phyloP scores from a whole-genome alignment of 2,329 filamentous ascomycete genomes.

The Mariannaea sp. region DNA sequence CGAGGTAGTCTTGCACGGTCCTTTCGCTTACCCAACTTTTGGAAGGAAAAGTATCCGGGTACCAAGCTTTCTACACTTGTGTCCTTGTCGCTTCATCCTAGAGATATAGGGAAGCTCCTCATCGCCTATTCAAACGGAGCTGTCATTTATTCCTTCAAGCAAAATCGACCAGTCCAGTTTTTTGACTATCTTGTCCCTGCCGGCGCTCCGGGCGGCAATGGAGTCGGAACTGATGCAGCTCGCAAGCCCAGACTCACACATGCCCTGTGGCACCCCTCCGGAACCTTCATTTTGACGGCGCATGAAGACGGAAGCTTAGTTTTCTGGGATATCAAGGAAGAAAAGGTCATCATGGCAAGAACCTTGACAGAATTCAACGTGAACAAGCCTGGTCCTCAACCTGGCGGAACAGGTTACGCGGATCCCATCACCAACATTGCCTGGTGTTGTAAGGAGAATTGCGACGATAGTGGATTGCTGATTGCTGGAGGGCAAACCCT shows the following conservation, averaged over 20 bases:
- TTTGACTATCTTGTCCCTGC: conserved; percentile 82
- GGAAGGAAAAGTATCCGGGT: conserved; percentile 73
- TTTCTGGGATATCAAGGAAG: conserved; percentile 93
- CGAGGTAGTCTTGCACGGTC: conserved; percentile 70
- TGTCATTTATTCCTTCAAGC: conserved; percentile 92
- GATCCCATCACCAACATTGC: conserved; percentile 78
- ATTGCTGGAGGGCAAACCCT: conserved; percentile 79
- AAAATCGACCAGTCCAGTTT: conserved; percentile 76
- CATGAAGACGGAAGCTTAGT: conserved; percentile 92
- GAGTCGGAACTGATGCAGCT: conserved; percentile 61
- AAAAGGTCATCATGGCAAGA: conserved; percentile 79
- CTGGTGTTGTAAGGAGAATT: conserved; percentile 94
- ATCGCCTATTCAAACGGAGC: conserved; percentile 91
- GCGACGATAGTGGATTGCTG: conserved; percentile 88
- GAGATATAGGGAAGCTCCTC: conserved; percentile 88
- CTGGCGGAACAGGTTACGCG: conserved; percentile 62
- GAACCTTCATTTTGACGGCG: conserved; percentile 83
- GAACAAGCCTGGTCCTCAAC: conserved; percentile 63
- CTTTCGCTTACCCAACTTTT: conserved; percentile 86
- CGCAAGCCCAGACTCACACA: conserved; percentile 79
- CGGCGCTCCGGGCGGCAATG: conserved; percentile 84
- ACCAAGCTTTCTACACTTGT: conserved; percentile 67
- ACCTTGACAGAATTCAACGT: conserved; percentile 77
- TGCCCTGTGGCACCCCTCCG: conserved; percentile 92
- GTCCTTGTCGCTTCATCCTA: conserved; percentile 82